A percentile compares a stretch with the other conserved stretches of the same genome.
Evolutionary conservation across 2,329 filamentous ascomycete genomes (phyloP).

Genomic region (Pseudogymnoascus verrucosus): DNA sequence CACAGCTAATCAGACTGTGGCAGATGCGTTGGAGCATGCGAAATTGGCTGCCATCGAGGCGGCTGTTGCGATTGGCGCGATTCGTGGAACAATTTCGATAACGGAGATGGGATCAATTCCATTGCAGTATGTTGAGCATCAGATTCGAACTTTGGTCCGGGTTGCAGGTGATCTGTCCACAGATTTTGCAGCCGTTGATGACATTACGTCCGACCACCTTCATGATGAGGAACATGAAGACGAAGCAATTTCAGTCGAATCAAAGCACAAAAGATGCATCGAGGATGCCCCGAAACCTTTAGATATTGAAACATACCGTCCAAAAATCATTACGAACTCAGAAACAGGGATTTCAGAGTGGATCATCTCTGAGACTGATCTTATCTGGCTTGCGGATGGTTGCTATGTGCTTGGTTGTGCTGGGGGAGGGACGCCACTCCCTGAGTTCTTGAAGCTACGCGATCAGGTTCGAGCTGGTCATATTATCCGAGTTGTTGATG

Average conservation of each 20-base stretch:
- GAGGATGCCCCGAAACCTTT: slow-evolving; percentile 20
- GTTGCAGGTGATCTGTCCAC: slow-evolving; percentile 30
- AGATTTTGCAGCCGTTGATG: slow-evolving; percentile 14
- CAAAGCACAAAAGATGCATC: slow-evolving; percentile 10
- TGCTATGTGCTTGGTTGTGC: slow-evolving; percentile 42
- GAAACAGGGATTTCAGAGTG: slow-evolving; percentile 27
- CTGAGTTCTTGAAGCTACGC: slow-evolving; percentile 35
- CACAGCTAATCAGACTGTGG: slow-evolving; percentile 14
- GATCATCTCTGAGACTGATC: slow-evolving; percentile 37
- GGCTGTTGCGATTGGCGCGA: slow-evolving; percentile 17
- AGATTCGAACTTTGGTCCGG: slow-evolving; percentile 31
- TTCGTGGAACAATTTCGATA: slow-evolving; percentile 15
- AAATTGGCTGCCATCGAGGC: slow-evolving; percentile 15
- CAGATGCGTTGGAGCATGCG: slow-evolving; percentile 15
- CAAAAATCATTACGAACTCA: slow-evolving; percentile 30
- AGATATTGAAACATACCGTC: slow-evolving; percentile 31
- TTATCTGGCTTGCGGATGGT: slow-evolving; percentile 38
- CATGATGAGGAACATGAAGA: slow-evolving; percentile 16
- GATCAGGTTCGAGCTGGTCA: slow-evolving; percentile 33
- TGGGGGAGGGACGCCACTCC: slow-evolving; percentile 39
- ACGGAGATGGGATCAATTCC: slow-evolving; percentile 19
- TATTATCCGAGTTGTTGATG: slow-evolving; percentile 34
- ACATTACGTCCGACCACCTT: slow-evolving; percentile 22
- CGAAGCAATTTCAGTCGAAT: slow-evolving; percentile 15
- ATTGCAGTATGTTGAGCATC: slow-evolving; percentile 18